These are phyloP conservation scores for Ulvella scutata DNA, from an alignment of 139 green algal species.

Conservation along the genomic window DNA sequence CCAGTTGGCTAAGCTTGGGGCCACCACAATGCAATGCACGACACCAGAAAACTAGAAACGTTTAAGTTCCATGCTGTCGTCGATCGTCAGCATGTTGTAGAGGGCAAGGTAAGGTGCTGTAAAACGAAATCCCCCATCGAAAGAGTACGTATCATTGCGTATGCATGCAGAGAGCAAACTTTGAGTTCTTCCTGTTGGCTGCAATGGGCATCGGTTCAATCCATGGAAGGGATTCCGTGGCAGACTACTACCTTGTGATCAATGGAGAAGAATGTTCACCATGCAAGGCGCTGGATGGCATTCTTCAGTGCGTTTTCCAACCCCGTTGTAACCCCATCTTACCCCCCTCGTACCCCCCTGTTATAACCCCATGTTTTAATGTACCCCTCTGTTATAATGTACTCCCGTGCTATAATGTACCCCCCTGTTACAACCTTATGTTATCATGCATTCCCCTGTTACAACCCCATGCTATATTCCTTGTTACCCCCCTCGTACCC, in stretches of 20 bases:
- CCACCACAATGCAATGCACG: no score
- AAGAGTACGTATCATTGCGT: background rate
- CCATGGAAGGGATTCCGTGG: background rate
- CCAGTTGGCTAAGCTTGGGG: no score
- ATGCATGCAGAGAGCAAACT: slow-evolving; percentile 18
- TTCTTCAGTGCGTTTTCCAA: slow-evolving; percentile 16
- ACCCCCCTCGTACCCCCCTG: background rate
- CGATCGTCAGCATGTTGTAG: no score
- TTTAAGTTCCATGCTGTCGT: no score
- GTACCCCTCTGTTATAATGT: background rate
- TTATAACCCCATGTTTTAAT: background rate
- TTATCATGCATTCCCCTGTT: no score
- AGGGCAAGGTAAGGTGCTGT: no score
- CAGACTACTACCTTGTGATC: slow-evolving; percentile 30
- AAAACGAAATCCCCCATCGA: no score
- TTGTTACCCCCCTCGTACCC: background rate
- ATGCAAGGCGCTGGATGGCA: slow-evolving; percentile 23
- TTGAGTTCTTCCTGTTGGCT: slow-evolving; percentile 45
- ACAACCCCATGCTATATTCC: no score
- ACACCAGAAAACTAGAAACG: no score
- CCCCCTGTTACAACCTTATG: background rate
- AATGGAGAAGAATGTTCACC: slow-evolving; percentile 34
- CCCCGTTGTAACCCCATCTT: no score
- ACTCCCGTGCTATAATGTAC: background rate
- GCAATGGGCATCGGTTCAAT: slow-evolving; percentile 26